Conservation (phyloP, 257 asterid species). For the Solanum neorickii region DNA sequence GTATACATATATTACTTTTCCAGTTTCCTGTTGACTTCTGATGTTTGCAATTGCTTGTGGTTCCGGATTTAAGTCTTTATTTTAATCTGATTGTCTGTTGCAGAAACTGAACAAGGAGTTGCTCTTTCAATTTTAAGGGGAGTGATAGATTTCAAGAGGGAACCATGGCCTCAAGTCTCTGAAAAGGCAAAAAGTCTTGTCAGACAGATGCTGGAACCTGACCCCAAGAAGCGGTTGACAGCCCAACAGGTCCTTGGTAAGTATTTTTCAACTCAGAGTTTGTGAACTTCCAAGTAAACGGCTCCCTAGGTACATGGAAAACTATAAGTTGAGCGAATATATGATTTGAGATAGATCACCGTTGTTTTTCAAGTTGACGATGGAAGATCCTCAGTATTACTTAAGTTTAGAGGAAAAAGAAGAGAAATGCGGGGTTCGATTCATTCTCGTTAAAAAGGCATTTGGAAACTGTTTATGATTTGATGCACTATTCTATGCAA, state of each 20-base stretch:
- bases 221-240: constrained; percentile 71
- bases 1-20: constrained; percentile 15
- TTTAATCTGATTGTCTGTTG: background rate
- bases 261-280: constrained; percentile 5
- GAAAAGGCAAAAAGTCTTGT: constrained; percentile 79
- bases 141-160: constrained; percentile 77
- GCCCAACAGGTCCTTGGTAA: constrained; percentile 92
- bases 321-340: background rate
- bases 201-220: constrained; percentile 82
- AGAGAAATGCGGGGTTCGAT: background rate
- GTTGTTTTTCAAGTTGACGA: background rate
- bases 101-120: constrained; percentile 93
- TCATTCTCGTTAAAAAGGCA: background rate
- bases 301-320: background rate
- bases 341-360: background rate
- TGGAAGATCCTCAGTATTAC: background rate
- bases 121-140: constrained; percentile 87
- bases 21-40: background rate
- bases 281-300: background rate
- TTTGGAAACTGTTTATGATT: background rate
- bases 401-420: background rate
- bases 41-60: background rate
- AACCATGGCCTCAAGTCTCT: constrained; percentile 91
- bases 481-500: background rate
- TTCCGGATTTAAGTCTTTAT: background rate